Percentiles rank a stretch among this genome's conserved stretches.
These are phyloP conservation scores for Fusarium sp. DNA, from an alignment of 2,329 filamentous ascomycete species.

Conservation along the genomic window DNA sequence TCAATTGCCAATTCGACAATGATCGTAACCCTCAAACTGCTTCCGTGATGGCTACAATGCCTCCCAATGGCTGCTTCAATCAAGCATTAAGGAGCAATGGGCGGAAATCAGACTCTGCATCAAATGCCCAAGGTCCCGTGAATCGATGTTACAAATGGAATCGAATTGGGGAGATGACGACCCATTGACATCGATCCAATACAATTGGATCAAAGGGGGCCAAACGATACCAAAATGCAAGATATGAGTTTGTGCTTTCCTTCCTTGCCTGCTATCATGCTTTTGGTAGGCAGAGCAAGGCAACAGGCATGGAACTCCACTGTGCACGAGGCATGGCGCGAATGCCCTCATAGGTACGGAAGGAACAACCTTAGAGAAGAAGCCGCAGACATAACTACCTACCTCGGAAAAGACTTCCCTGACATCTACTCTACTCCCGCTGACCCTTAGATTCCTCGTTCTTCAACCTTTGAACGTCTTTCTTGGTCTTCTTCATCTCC, in stretches of 20 bases:
- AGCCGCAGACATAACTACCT: background rate
- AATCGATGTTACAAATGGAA: background rate
- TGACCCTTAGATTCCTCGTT: background rate
- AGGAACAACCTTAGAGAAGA: background rate
- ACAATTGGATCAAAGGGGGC: background rate
- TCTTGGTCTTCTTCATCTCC: conserved; percentile 5
- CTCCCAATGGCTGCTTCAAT: background rate
- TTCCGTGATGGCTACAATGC: background rate
- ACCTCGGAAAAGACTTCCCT: too few species aligned
- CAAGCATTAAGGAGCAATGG: background rate
- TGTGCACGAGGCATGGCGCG: background rate
- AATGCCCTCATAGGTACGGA: background rate
- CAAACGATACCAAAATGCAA: background rate
- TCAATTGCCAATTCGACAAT: background rate
- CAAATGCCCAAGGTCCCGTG: background rate
- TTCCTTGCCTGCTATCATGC: background rate
- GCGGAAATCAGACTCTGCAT: background rate
- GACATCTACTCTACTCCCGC: too few species aligned
- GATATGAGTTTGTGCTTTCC: background rate
- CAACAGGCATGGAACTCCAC: background rate
- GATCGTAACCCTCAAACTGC: background rate
- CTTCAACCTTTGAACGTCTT: conserved; percentile 3
- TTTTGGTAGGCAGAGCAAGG: background rate
- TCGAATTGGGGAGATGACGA: background rate
- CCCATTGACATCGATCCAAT: background rate